phyloP scores from a whole-genome alignment of 345 rosid species.

The Rhizophora mangle region DNA sequence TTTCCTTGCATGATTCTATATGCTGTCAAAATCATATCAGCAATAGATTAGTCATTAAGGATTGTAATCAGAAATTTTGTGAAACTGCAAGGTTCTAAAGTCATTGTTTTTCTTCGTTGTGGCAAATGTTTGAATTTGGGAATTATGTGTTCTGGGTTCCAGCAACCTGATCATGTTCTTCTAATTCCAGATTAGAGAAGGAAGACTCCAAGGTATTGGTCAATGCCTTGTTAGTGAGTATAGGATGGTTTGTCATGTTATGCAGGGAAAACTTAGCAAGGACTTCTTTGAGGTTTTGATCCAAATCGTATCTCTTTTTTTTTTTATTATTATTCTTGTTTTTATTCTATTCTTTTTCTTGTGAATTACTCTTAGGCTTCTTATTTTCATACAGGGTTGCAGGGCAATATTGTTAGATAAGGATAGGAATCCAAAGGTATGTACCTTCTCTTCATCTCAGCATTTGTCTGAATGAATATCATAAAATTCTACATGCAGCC shows the following conservation, averaged over 20 bases:
- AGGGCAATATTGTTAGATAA: constrained; percentile 85
- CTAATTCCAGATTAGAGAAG: constrained; percentile 77
- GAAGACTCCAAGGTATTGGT: constrained; percentile 80
- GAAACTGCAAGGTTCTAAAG: not conserved
- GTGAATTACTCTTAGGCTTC: not conserved
- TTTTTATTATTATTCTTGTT: not conserved
- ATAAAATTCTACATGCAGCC: too few species aligned
- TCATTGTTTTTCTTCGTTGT: not conserved
- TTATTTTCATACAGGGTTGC: constrained; percentile 62
- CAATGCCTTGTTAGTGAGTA: constrained; percentile 76
- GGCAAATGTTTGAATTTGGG: not conserved
- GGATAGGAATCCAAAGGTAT: constrained; percentile 81
- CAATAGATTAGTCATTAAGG: too few species aligned
- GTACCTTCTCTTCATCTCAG: not conserved
- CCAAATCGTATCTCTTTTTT: constrained; percentile 1
- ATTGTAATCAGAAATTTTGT: too few species aligned
- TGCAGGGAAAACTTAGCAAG: constrained; percentile 77
- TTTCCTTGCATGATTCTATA: too few species aligned
- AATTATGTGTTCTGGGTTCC: not conserved
- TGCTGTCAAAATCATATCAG: too few species aligned
- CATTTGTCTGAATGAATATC: not conserved
- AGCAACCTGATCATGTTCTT: constrained; percentile 16
- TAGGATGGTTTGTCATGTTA: constrained; percentile 80
- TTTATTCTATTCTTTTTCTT: not conserved
- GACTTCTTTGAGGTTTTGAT: constrained; percentile 76